Evolutionary conservation across 352 stramenopile genomes (phyloP), one percentile per base, ranked within the genome.

Genomic region (Pythium monospermum): DNA sequence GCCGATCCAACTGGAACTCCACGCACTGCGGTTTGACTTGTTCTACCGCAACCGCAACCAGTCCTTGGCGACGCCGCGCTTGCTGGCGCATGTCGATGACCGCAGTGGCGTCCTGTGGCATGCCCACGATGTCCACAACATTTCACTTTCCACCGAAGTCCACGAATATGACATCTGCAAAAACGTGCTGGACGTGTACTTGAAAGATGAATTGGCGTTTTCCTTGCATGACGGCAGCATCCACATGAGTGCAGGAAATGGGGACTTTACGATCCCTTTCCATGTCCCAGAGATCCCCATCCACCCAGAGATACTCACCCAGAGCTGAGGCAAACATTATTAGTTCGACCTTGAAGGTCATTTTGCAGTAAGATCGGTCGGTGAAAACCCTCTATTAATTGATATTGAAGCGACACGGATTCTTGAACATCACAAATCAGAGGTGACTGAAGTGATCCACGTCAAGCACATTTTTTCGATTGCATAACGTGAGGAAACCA

Each of bases 231-330:
- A 72, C 32, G 82, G 82, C 12, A 51, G 45, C 42, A 81, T 91
- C 43, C 66, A 50, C 15, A 67, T 93, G 49, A 72, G 69, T 21
- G 73, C 64, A 2, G 77, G 68, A 19, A 80, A 58, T 18, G 77
- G 73, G 22, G 88, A 88, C 62, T 73, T 93, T 35, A 78, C 60
- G 22, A 82, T 93, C 28, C 79, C 77, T 6, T 93, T 93, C 51
- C 72, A 73, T 15, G 70, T 81, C 31, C 64, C 58, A 19, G 67
- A 80, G 35, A 87, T 93, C 46, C 75, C 67, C 21, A 87, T 93
- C 44, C 70, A 82, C 35, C 50, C 55, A 15, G n/a, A n/a, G n/a
- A n/a, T n/a, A n/a, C n/a, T n/a, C n/a, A n/a, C n/a, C n/a, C n/a
- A n/a, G n/a, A n/a, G n/a, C n/a, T n/a, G n/a, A n/a, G n/a, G n/a